A percentile compares a stretch with the other conserved stretches of the same genome.
Evolutionary conservation across 352 stramenopile species (phyloP).

Genomic region (Pythium guiyangense): DNA sequence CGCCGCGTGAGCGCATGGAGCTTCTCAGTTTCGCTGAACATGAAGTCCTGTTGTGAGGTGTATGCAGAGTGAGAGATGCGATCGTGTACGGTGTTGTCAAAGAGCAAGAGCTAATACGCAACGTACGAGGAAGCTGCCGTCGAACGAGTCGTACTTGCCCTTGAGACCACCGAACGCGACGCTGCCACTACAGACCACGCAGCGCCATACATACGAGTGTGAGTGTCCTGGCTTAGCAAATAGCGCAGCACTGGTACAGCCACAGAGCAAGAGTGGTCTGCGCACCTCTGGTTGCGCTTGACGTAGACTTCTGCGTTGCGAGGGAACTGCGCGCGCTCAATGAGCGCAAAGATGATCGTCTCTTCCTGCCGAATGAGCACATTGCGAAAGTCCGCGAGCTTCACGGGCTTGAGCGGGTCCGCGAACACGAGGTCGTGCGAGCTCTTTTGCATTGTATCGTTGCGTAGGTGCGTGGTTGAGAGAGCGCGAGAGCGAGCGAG

Average conservation of each 20-base stretch:
- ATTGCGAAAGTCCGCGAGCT: conserved; percentile 86
- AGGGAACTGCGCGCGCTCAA: conserved; percentile 97
- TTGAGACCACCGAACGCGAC: conserved; percentile 73
- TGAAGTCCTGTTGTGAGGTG: conserved; percentile 86
- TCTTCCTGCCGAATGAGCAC: conserved; percentile 93
- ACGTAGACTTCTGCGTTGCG: conserved; percentile 94
- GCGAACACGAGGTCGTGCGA: conserved; percentile 59
- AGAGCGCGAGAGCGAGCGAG: too few species aligned
- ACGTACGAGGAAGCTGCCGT: conserved; percentile 69
- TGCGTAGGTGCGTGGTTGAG: not conserved
- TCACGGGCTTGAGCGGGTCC: conserved; percentile 65
- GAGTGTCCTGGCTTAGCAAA: not conserved
- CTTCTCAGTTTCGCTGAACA: conserved; percentile 97
- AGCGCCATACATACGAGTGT: not conserved
- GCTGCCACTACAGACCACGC: conserved; percentile 34
- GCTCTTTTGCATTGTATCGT: conserved; percentile 38
- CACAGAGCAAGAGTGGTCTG: not conserved
- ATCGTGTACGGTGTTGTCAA: not conserved
- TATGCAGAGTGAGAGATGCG: not conserved
- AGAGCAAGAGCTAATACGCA: not conserved
- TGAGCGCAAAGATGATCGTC: conserved; percentile 99
- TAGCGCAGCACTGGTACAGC: not conserved
- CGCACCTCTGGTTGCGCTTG: conserved; percentile 72
- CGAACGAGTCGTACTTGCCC: conserved; percentile 83
- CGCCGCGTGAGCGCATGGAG: conserved; percentile 91